Evolutionary conservation across 2,329 filamentous ascomycete species (phyloP).

Genomic region (Hypomyces rosellus): DNA sequence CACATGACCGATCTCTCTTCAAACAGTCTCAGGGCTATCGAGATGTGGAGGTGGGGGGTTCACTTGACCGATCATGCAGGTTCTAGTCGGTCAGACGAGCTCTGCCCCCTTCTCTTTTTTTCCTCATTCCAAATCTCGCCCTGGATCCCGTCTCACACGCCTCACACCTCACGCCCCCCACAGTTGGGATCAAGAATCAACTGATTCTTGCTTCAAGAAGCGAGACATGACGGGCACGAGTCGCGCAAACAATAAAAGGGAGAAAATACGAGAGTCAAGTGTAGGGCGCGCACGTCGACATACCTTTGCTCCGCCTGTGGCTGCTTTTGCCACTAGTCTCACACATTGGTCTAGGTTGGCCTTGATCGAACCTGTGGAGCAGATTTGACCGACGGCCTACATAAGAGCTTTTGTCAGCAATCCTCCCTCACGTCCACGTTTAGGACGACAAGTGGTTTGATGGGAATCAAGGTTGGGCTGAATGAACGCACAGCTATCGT

Average conservation of each 20-base stretch:
- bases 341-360: conserved; percentile 78
- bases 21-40: no score
- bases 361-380: conserved; percentile 70
- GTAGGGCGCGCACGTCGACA: conserved; percentile 7
- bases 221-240: not conserved
- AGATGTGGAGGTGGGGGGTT: no score
- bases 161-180: no score
- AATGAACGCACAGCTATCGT: not conserved
- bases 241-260: not conserved
- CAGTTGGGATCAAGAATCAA: no score
- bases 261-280: not conserved
- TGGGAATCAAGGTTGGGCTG: not conserved
- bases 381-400: conserved; percentile 79
- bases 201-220: no score
- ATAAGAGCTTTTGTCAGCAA: not conserved
- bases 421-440: not conserved
- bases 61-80: no score
- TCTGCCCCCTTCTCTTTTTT: not conserved
- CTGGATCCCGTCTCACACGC: no score
- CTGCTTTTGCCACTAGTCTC: conserved; percentile 64
- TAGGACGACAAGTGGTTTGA: not conserved
- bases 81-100: not conserved
- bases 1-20: no score
- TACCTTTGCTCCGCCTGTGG: conserved; percentile 71
- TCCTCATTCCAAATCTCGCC: not conserved